Conservation (phyloP, 495 filamentous ascomycete species). For the Penicillium pancosmium region DNA sequence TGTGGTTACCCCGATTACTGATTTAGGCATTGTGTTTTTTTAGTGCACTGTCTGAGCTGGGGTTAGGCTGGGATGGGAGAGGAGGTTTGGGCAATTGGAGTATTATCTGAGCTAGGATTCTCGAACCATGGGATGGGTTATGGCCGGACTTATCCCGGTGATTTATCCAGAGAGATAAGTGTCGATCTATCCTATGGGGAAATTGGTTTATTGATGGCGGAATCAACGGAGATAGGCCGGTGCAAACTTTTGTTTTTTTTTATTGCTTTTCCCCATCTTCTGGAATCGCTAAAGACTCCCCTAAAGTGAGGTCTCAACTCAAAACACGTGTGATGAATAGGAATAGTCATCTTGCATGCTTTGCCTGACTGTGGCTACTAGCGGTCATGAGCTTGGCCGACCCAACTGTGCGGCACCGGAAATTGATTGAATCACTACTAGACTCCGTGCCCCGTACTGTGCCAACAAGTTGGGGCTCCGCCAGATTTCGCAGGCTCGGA, state of each 20-base stretch:
- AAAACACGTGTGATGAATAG: not conserved
- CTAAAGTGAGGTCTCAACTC: not conserved
- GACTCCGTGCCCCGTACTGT: not conserved
- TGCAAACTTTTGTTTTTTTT: not conserved
- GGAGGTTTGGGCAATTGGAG: too few relatives aligned
- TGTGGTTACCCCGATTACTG: too few relatives aligned
- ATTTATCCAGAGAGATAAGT: too few relatives aligned
- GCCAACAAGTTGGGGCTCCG: not conserved
- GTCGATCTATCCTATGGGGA: not conserved
- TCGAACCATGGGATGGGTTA: too few relatives aligned
- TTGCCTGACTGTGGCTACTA: not conserved
- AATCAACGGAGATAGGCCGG: not conserved
- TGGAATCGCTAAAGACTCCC: too few relatives aligned
- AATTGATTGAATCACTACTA: not conserved
- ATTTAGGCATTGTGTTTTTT: too few relatives aligned
- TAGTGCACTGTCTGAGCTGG: too few relatives aligned
- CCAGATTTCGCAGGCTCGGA: slow-evolving; percentile 4
- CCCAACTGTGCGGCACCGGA: not conserved
- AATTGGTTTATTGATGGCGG: not conserved
- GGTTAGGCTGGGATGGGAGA: too few relatives aligned
- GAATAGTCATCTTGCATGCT: not conserved
- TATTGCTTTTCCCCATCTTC: too few relatives aligned
- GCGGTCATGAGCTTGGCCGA: slow-evolving; percentile 3
- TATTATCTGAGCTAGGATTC: too few relatives aligned
- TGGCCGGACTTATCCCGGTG: not conserved